A percentile compares a stretch with the other conserved stretches of the same genome.
Evolutionary conservation across 2,329 filamentous ascomycete genomes (phyloP).

Genomic region (Albophoma yamanashiensis): DNA sequence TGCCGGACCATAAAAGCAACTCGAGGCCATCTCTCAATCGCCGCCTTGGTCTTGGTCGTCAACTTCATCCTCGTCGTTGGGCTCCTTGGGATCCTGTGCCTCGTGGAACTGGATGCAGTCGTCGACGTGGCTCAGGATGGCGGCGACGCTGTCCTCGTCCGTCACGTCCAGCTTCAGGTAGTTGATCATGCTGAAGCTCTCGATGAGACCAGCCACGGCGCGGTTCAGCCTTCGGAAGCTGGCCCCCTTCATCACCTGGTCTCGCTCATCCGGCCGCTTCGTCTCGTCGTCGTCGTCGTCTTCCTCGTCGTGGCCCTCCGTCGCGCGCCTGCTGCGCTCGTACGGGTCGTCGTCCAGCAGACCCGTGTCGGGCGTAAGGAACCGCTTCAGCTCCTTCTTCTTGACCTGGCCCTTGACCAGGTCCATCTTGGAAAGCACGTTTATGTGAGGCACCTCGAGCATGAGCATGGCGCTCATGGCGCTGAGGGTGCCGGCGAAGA

Average conservation of each 20-base stretch:
- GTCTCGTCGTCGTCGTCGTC: constrained; percentile 41
- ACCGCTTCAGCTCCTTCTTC: constrained; percentile 80
- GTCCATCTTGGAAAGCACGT: constrained; percentile 97
- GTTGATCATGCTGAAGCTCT: constrained; percentile 96
- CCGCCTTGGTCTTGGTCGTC: constrained; percentile 28
- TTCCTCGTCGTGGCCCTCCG: constrained; percentile 31
- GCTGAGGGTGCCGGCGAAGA: constrained; percentile 88
- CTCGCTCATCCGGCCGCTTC: constrained; percentile 52
- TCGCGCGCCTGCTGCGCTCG: constrained; percentile 30
- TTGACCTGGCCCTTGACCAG: constrained; percentile 82
- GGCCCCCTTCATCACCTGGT: constrained; percentile 66
- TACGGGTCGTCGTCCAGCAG: constrained; percentile 72
- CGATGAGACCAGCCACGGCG: constrained; percentile 83
- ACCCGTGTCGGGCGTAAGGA: constrained; percentile 74
- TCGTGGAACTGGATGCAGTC: constrained; percentile 91
- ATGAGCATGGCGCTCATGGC: constrained; percentile 99
- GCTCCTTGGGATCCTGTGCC: constrained; percentile 82
- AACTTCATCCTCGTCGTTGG: constrained; percentile 46
- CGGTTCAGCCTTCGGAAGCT: constrained; percentile 77
- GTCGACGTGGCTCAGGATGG: constrained; percentile 83
- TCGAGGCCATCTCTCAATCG: constrained; percentile 3
- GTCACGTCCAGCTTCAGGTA: constrained; percentile 85
- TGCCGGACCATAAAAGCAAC: background rate
- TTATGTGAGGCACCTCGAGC: constrained; percentile 94
- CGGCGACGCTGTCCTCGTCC: constrained; percentile 82